Evolutionary conservation across 495 filamentous ascomycete genomes (phyloP).

Genomic region (Hypoxylon crocopeplum): DNA sequence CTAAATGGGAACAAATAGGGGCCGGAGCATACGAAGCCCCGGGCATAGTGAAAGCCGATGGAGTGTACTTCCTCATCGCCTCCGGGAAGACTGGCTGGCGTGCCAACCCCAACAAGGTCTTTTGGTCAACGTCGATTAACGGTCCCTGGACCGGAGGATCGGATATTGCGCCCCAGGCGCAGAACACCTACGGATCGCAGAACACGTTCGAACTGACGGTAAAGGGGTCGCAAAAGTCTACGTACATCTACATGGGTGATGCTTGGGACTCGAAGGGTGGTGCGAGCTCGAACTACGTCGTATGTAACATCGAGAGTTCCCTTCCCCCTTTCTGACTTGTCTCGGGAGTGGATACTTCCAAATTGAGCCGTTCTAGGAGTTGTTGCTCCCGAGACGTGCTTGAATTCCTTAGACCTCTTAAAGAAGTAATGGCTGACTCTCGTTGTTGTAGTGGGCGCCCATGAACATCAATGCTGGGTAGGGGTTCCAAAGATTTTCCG

Average conservation of each 20-base stretch:
- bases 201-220: slow-evolving; percentile 55
- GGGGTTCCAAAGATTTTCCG: background rate
- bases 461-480: slow-evolving; percentile 45
- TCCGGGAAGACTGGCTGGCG: slow-evolving; percentile 54
- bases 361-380: no score
- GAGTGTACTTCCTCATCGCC: slow-evolving; percentile 52
- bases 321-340: no score
- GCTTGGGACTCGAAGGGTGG: slow-evolving; percentile 52
- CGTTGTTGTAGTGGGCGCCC: no score
- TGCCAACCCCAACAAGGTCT: slow-evolving; percentile 53
- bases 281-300: slow-evolving; percentile 47
- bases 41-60: slow-evolving; percentile 49
- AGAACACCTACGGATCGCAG: slow-evolving; percentile 55
- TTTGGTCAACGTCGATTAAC: slow-evolving; percentile 44
- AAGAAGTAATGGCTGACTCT: no score
- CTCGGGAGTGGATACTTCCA: no score
- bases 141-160: slow-evolving; percentile 49
- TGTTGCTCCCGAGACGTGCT: no score
- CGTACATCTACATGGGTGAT: slow-evolving; percentile 56
- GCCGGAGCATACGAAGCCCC: slow-evolving; percentile 53
- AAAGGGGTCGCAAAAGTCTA: slow-evolving; percentile 47
- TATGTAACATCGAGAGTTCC: no score
- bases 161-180: slow-evolving; percentile 48
- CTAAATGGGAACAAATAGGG: slow-evolving; percentile 19
- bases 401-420: no score